Conservation (phyloP, 345 rosid species). For the Streptanthus diversifolius region DNA sequence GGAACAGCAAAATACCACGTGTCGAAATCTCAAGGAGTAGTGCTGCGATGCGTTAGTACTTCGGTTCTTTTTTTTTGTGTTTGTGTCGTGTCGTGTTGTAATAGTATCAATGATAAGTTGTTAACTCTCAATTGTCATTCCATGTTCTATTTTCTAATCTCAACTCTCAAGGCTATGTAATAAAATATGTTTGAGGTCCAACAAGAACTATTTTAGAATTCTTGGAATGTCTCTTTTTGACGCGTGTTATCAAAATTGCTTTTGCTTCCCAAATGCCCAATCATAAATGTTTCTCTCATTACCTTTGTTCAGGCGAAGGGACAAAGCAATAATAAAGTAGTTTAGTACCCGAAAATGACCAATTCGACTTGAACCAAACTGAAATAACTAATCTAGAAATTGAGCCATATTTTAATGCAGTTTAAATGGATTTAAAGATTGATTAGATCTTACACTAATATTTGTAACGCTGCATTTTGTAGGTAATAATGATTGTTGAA, state of each 20-base stretch:
- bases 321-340: too few species aligned
- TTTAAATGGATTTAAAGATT: too few species aligned
- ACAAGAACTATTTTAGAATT: background rate
- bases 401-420: too few species aligned
- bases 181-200: background rate
- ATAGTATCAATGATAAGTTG: too few species aligned
- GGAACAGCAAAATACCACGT: conserved; percentile 47
- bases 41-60: conserved; percentile 37
- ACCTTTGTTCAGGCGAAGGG: too few species aligned
- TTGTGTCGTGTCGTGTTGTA: conserved; percentile 6
- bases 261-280: background rate
- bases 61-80: background rate
- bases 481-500: too few species aligned
- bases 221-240: background rate
- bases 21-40: conserved; percentile 37
- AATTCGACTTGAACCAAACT: too few species aligned
- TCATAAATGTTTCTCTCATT: background rate
- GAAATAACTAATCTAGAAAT: too few species aligned
- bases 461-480: too few species aligned
- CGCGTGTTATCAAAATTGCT: background rate
- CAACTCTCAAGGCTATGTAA: conserved; percentile 1
- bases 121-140: background rate
- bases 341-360: too few species aligned
- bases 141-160: background rate
- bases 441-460: too few species aligned